A percentile compares a stretch with the other conserved stretches of the same genome.
phyloP scores from a whole-genome alignment of 441 rosid species.

The Lepidium campestre region DNA sequence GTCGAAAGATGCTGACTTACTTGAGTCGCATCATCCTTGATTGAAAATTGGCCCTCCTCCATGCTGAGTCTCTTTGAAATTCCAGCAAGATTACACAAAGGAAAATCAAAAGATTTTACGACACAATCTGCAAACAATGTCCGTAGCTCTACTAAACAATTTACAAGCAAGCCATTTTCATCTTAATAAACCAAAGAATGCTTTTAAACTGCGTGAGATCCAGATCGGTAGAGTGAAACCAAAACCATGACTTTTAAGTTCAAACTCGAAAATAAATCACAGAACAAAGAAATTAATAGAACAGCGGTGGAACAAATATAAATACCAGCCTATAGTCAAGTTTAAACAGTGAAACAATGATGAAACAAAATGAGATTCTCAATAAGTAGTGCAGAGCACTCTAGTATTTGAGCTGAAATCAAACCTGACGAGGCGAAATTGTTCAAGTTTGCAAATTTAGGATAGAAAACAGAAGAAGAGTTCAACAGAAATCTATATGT shows the following conservation, averaged over 20 bases:
- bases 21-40: constrained; percentile 28
- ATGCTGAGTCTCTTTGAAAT: not conserved
- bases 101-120: not conserved
- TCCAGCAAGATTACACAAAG: not conserved
- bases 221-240: not conserved
- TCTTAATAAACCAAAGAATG: not conserved
- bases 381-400: not conserved
- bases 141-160: not conserved
- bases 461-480: not conserved
- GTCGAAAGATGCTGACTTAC: constrained; percentile 11
- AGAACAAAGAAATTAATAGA: not conserved
- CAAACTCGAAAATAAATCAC: not conserved
- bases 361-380: not conserved
- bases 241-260: not conserved
- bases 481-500: not conserved
- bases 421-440: not conserved
- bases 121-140: not conserved
- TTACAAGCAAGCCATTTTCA: not conserved
- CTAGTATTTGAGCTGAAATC: constrained; percentile 5
- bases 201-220: not conserved
- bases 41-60: constrained; percentile 13
- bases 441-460: not conserved
- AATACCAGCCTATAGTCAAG: not conserved
- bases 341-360: not conserved
- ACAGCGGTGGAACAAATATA: not conserved